Evolutionary conservation across 768 basidiomycete species (phyloP), one percentile per base, ranked within the genome.

Genomic region (Gyrodon lividus): DNA sequence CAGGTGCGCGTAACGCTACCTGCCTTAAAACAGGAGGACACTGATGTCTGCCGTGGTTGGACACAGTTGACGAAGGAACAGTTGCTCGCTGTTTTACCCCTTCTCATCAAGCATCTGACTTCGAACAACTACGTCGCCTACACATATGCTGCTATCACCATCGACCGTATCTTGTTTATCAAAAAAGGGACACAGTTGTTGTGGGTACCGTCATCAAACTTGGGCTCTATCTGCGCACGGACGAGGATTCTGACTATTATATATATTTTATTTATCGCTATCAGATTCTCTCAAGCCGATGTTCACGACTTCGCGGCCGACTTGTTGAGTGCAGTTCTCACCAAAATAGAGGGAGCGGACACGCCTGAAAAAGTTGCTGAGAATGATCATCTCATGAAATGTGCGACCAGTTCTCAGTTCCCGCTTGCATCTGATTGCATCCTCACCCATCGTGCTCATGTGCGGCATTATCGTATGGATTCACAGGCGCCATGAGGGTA

Each of bases 311-410:
- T 88, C 55, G 91, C 93, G n/a, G 74, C 81, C 14, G 77, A 80
- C 40, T 77, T 97, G 52, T 70, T 92, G 22, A 72, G 80, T 52
- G 85, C 84, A 4, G 74, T 98, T 5, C 76, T 99, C 56, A 69
- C 71, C 35, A 92, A 88, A 68, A 89, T 97, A 39, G 92, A 94
- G 67, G 71, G 74, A 37, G 88, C 84, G 6, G 79, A 77, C 3
- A 88, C 88, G 4, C 84, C 97, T 0, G 90, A 97, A 66, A 95
- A 96, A 72, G 82, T 96, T 28, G 92, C 96, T 0, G 95, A 98
- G 67, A 99, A 99, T 59, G 96, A 98, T 68, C 89, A 97, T 68
- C 73, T 98, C 43, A 99, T 98, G 94, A 94, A 92, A 76, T 95
- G 96, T 95, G 57, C 42, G 85, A 70, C 23, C 6, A 13, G n/a